These are phyloP conservation scores for Colletotrichum euphorbiae DNA, from an alignment of 2,329 filamentous ascomycete species.

Conservation along the genomic window DNA sequence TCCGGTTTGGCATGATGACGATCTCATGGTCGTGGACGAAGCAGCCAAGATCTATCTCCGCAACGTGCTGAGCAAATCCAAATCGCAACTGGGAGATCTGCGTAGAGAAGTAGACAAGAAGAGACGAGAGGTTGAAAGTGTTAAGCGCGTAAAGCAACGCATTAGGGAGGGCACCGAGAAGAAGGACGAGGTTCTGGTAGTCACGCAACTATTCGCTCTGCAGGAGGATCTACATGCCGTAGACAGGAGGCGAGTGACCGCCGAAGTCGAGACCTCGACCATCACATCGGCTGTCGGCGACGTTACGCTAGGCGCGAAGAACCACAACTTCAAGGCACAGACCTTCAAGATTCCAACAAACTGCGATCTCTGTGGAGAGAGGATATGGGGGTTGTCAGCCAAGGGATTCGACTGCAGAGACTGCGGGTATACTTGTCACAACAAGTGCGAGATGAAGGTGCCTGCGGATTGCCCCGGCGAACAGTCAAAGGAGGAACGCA, in stretches of 20 bases:
- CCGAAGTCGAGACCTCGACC: constrained; percentile 92
- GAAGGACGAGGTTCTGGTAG: constrained; percentile 87
- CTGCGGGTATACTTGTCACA: constrained; percentile 98
- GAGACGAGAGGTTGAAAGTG: constrained; percentile 82
- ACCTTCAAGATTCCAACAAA: constrained; percentile 99
- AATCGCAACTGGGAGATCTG: constrained; percentile 82
- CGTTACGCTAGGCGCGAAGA: constrained; percentile 89
- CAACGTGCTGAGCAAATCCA: constrained; percentile 92
- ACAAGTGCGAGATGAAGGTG: constrained; percentile 99
- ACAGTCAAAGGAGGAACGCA: constrained; percentile 92
- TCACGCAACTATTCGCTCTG: constrained; percentile 83
- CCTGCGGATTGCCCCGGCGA: constrained; percentile 96
- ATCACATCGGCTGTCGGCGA: constrained; percentile 94
- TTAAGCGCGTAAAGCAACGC: constrained; percentile 78
- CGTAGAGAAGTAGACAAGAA: constrained; percentile 88
- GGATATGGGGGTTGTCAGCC: constrained; percentile 96
- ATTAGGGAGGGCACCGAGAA: constrained; percentile 88
- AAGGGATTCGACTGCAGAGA: constrained; percentile 97
- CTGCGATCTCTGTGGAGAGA: constrained; percentile 94
- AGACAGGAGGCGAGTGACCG: constrained; percentile 85
- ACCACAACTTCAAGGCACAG: constrained; percentile 98
- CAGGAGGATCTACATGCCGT: constrained; percentile 88
- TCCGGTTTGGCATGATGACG: constrained; percentile 96
- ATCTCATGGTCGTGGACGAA: constrained; percentile 86
- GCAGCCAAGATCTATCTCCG: constrained; percentile 89